Evolutionary conservation across 129 eudicot genomes (phyloP).

Genomic region (Rutidosis leptorrhynchoides): DNA sequence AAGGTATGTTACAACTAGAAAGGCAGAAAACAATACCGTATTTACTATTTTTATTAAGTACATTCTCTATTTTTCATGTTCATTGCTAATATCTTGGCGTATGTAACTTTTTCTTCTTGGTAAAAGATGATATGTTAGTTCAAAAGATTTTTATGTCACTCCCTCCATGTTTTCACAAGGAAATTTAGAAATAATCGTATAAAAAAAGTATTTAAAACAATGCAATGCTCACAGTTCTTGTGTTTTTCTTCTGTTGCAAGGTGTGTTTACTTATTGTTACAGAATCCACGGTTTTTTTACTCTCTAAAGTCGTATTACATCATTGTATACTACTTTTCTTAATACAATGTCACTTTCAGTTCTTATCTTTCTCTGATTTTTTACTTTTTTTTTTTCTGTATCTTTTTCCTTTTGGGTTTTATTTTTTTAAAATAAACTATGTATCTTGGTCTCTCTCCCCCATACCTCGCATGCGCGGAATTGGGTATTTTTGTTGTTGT

Average conservation of each 20-base stretch:
- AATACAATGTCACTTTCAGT: not conserved
- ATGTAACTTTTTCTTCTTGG: not conserved
- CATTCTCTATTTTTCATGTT: not conserved
- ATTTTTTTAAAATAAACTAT: not conserved
- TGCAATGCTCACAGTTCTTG: not conserved
- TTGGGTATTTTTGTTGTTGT: no score
- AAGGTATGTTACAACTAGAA: constrained; percentile 33
- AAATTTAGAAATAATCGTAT: not conserved
- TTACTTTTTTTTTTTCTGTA: not conserved
- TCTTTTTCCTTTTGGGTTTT: not conserved
- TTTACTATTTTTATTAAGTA: no score
- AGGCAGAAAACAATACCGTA: not conserved
- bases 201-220: not conserved
- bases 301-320: not conserved
- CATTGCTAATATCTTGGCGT: not conserved
- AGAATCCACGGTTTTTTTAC: not conserved
- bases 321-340: not conserved
- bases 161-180: constrained; percentile 8
- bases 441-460: constrained; percentile 17
- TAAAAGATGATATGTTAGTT: constrained; percentile 5
- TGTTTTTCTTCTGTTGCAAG: not conserved
- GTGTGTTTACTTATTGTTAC: not conserved
- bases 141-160: constrained; percentile 3
- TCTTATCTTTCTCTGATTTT: not conserved
- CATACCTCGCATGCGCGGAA: no score